Evolutionary conservation across 129 eudicot species (phyloP).

Genomic region (Rutidosis leptorrhynchoides): DNA sequence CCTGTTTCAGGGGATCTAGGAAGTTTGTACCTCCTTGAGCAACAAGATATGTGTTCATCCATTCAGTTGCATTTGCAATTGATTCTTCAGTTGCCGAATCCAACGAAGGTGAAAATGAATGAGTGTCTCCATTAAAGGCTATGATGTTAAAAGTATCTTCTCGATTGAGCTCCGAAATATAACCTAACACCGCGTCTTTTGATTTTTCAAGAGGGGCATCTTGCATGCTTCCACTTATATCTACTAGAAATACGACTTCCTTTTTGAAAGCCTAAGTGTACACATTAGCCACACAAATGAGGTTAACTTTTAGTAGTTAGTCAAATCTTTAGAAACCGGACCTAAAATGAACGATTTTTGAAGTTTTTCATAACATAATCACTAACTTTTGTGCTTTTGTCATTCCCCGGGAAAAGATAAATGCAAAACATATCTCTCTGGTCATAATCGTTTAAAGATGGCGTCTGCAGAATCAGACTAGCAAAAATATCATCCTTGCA

Average conservation of each 20-base stretch:
- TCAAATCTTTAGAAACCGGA: not conserved
- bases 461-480: slow-evolving; percentile 60
- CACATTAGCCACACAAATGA: slow-evolving; percentile 13
- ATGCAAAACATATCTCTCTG: slow-evolving; percentile 86
- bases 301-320: not conserved
- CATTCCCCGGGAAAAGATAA: slow-evolving; percentile 66
- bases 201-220: slow-evolving; percentile 62
- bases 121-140: slow-evolving; percentile 55
- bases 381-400: slow-evolving; percentile 46
- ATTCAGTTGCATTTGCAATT: slow-evolving; percentile 59
- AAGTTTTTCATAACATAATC: not conserved
- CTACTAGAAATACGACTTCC: slow-evolving; percentile 74
- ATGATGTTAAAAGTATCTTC: slow-evolving; percentile 74
- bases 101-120: slow-evolving; percentile 60
- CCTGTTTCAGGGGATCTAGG: slow-evolving; percentile 66
- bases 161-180: slow-evolving; percentile 50
- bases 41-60: slow-evolving; percentile 52
- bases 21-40: slow-evolving; percentile 76
- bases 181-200: slow-evolving; percentile 53
- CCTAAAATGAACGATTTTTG: not conserved
- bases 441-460: slow-evolving; percentile 69
- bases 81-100: slow-evolving; percentile 54
- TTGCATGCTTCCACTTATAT: slow-evolving; percentile 82
- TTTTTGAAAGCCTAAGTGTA: slow-evolving; percentile 58
- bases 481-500: slow-evolving; percentile 60